Evolutionary conservation across 2,329 filamentous ascomycete species (phyloP).

Genomic region (Xylaria sp.): DNA sequence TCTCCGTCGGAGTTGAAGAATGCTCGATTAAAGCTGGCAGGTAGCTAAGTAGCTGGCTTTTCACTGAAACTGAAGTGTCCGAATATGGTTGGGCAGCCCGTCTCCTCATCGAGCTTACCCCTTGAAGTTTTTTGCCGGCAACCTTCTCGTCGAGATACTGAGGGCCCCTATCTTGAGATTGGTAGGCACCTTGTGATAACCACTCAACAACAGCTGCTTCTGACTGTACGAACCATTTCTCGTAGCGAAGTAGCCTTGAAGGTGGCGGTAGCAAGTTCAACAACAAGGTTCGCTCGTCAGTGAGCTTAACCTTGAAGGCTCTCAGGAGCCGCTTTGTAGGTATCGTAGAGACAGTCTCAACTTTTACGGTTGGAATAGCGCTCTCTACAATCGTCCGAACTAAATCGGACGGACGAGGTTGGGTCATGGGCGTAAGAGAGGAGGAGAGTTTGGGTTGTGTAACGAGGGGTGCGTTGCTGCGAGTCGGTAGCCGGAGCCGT

Average conservation of each 20-base stretch:
- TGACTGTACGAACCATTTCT: slow-evolving; percentile 57
- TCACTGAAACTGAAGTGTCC: slow-evolving; percentile 28
- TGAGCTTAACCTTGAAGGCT: slow-evolving; percentile 57
- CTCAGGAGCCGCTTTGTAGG: slow-evolving; percentile 55
- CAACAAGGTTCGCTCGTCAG: slow-evolving; percentile 55
- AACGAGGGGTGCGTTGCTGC: slow-evolving; percentile 45
- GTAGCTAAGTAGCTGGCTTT: slow-evolving; percentile 46
- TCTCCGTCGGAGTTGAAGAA: slow-evolving; percentile 46
- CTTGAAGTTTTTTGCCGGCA: not conserved
- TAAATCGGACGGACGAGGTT: slow-evolving; percentile 47
- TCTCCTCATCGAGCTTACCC: not conserved
- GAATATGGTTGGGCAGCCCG: slow-evolving; percentile 1
- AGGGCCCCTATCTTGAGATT: not conserved
- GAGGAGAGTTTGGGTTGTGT: slow-evolving; percentile 42
- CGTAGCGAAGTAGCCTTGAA: slow-evolving; percentile 59
- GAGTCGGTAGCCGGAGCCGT: slow-evolving; percentile 44
- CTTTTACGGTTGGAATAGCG: slow-evolving; percentile 48
- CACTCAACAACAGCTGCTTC: slow-evolving; percentile 60
- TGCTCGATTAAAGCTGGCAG: slow-evolving; percentile 57
- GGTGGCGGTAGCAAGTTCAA: slow-evolving; percentile 59
- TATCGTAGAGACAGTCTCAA: slow-evolving; percentile 51
- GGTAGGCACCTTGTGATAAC: slow-evolving; percentile 50
- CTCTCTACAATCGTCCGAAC: slow-evolving; percentile 53
- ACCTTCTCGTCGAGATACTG: slow-evolving; percentile 5
- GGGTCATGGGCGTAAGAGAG: slow-evolving; percentile 51